phyloP scores from a whole-genome alignment of 441 rosid genomes.

The Eutrema salsugineum region DNA sequence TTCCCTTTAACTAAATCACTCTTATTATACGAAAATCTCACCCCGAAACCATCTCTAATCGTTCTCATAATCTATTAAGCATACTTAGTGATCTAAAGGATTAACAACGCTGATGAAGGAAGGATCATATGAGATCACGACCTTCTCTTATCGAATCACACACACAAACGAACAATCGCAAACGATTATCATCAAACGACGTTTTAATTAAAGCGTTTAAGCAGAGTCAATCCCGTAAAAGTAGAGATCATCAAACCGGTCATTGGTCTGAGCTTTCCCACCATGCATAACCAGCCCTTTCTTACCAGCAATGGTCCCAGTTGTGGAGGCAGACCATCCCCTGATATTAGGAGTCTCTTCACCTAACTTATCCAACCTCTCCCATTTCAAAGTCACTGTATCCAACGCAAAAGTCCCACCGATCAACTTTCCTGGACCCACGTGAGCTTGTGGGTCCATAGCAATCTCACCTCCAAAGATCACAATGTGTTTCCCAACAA shows the following conservation, averaged over 20 bases:
- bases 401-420: slow-evolving; percentile 58
- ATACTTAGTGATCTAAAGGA: too few relatives aligned
- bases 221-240: slow-evolving; percentile 20
- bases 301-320: slow-evolving; percentile 38
- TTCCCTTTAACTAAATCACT: too few relatives aligned
- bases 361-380: slow-evolving; percentile 43
- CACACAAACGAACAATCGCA: background rate
- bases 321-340: slow-evolving; percentile 73
- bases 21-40: too few relatives aligned
- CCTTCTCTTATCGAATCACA: background rate
- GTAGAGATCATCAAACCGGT: slow-evolving; percentile 70
- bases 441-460: slow-evolving; percentile 71
- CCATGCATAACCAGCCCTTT: slow-evolving; percentile 64
- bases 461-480: slow-evolving; percentile 78
- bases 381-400: slow-evolving; percentile 56
- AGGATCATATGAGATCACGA: background rate
- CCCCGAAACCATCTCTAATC: too few relatives aligned
- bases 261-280: slow-evolving; percentile 74
- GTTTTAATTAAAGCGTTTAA: background rate
- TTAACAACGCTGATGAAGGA: background rate
- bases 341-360: slow-evolving; percentile 57
- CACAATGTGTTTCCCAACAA: slow-evolving; percentile 52
- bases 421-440: slow-evolving; percentile 75
- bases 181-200: background rate
- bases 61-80: too few relatives aligned